phyloP scores from a whole-genome alignment of 169 alveolate species.

The Cryptosporidium felis region DNA sequence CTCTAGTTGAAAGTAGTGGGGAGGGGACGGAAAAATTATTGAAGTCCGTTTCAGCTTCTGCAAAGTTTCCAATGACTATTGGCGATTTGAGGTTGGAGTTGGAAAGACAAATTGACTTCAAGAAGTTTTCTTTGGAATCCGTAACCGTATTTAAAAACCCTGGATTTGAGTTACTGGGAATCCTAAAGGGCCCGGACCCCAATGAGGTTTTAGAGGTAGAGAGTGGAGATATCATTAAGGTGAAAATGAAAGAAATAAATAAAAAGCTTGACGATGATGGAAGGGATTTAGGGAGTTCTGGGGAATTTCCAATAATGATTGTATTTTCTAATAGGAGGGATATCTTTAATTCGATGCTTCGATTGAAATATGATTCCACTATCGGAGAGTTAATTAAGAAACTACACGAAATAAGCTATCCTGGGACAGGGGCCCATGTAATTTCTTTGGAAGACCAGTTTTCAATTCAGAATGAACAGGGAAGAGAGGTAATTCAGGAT shows the following conservation, averaged over 20 bases:
- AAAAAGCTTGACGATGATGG: too few species aligned
- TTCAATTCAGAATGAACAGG: constrained; percentile 11
- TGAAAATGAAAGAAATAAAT: not conserved
- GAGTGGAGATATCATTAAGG: constrained; percentile 20
- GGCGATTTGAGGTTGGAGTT: not conserved
- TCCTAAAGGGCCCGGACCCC: not conserved
- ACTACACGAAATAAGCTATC: not conserved
- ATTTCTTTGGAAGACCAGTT: not conserved
- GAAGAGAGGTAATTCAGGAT: not conserved
- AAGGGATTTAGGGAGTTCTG: not conserved
- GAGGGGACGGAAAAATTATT: not conserved
- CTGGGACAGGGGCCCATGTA: not conserved
- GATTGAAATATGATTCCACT: not conserved
- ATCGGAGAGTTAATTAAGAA: not conserved
- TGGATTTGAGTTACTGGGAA: not conserved
- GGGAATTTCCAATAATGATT: constrained; percentile 14
- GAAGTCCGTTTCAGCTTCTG: not conserved
- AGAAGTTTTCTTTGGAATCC: constrained; percentile 29
- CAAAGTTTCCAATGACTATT: constrained; percentile 10
- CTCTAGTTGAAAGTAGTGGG: too few species aligned
- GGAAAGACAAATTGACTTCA: not conserved
- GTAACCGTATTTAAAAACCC: not conserved
- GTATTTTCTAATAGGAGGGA: not conserved
- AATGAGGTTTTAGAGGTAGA: not conserved
- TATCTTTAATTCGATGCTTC: not conserved